Base-by-base conservation (phyloP, 164 flowering plant genomes). In the Cinnamomum chago region DNA sequence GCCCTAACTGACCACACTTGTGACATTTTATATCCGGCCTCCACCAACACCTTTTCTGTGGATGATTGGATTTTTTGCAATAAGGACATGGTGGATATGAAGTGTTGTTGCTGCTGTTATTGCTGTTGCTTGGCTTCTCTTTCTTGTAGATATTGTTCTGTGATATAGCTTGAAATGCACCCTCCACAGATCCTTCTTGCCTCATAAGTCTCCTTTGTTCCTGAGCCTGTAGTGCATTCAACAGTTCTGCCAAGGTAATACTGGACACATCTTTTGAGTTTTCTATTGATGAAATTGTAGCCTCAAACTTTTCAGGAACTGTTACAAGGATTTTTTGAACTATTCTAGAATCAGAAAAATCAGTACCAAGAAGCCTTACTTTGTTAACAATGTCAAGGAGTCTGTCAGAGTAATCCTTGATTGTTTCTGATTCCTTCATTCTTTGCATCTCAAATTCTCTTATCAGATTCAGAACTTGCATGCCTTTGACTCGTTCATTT, bases 181-280 rank as follows among this genome's bases (percentile, higher is more conserved):
- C 71, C 58, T 35, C 71, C 14, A 47, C 30, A n/a, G 23, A 35
- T 15, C 71, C 71, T 11, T 69, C 58, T 10, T 35, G 22, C 58
- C 71, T 69, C 71, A 69, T 69, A 22, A 69, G 30, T 22, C 71
- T 69, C 13, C 70, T 69, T 69, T 69, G 71, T 27, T 50, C 25
- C 27, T 69, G 55, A 23, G 71, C 71, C 23, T 69, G 71, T 33
- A 69, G 28, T 13, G 71, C 52, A 50, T 69, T 69, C 18, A 69
- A 47, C 12, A 69, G 17, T 27, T 50, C 25, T 69, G 71, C 71
- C 58, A 69, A 50, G 2, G 47, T 50, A n/a, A 67, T 67, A 17
- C 40, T 67, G 12, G 70, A 67, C 70, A 67, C 24, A 35, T 67
- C 33, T 35, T 67, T 25, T 17, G 70, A 17, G 24, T 67, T 67